These are phyloP conservation scores for Ceratocystis cubensis DNA, from an alignment of 2,329 filamentous ascomycete genomes.

Conservation along the genomic window DNA sequence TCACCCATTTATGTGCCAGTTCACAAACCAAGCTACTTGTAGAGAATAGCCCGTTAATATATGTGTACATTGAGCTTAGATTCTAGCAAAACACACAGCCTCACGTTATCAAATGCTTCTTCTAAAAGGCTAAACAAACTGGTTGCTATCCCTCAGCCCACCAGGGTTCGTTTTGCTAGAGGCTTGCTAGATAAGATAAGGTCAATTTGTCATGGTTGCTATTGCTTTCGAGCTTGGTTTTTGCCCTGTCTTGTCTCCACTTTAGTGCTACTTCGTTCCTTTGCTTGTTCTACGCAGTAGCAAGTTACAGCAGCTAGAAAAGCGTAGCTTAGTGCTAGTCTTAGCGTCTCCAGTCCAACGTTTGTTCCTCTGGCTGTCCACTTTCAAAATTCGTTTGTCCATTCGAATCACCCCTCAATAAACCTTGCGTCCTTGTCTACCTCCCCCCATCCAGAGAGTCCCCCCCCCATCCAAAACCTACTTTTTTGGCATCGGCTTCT, in stretches of 20 bases:
- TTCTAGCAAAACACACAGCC: background rate
- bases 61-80: background rate
- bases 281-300: background rate
- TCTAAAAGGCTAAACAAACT: background rate
- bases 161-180: background rate
- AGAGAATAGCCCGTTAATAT: background rate
- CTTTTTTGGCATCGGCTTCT: conserved; percentile 2
- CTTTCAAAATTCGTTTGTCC: conserved; percentile 5
- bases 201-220: background rate
- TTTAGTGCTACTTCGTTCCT: background rate
- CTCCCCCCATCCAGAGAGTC: background rate
- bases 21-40: background rate
- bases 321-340: background rate
- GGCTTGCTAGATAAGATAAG: background rate
- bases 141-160: background rate
- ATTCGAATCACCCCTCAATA: conserved; percentile 15
- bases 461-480: background rate
- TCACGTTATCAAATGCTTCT: background rate
- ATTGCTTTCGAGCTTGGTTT: background rate
- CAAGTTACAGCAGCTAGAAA: background rate
- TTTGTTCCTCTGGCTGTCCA: background rate
- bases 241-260: background rate
- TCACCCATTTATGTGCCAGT: background rate
- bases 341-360: background rate
- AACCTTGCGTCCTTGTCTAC: conserved; percentile 4